Base-by-base conservation (phyloP, 345 rosid genomes). In the Laguncularia racemosa region DNA sequence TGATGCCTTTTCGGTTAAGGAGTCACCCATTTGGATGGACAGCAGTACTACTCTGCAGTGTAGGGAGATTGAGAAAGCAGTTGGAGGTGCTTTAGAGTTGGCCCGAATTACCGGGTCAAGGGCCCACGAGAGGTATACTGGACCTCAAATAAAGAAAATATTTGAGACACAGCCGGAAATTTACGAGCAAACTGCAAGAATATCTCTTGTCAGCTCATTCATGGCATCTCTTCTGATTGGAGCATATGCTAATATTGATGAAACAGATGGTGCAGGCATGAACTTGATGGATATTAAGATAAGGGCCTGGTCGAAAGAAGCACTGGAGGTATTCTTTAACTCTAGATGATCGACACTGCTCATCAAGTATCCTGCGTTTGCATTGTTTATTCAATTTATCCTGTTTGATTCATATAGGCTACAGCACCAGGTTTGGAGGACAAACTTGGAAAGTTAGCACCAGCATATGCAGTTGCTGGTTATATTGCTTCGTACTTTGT, bases 21-120 rank as follows among this genome's bases (percentile, higher is more conserved):
- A 93, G 64, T 93, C 97, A 0, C 99, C 99, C 0, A 70, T 87
- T 44, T 89, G 99, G 99, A 92, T 92, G 98, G 98, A 89, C 66
- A 75, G 91, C 60, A 89, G 98, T 78, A 86, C 91, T 44, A 86
- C 89, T 0, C 44, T 7, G 47, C 85, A 92, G 69, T 92, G 99
- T 61, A 79, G 76, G 64, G 97, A 89, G 78, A 85, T 93, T 10
- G 99, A 89, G 79, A 70, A 82, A 60, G 84, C 83, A 66, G 95
- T 85, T 44, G 99, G 99, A 51, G 96, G 99, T 44, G 85, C 88
- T 40, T 58, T 87, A 82, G 86, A 85, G 67, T 49, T 93, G 80
- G 71, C 97, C 2, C 62, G 56, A 48, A 71, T 87, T 33, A 83
- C 97, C 0, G 97, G 99, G 2, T 93, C 95, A 0, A 81, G 96